A percentile compares a stretch with the other conserved stretches of the same genome.
Conservation (phyloP, 2,329 filamentous ascomycete species). For the Leptographium flavum region DNA sequence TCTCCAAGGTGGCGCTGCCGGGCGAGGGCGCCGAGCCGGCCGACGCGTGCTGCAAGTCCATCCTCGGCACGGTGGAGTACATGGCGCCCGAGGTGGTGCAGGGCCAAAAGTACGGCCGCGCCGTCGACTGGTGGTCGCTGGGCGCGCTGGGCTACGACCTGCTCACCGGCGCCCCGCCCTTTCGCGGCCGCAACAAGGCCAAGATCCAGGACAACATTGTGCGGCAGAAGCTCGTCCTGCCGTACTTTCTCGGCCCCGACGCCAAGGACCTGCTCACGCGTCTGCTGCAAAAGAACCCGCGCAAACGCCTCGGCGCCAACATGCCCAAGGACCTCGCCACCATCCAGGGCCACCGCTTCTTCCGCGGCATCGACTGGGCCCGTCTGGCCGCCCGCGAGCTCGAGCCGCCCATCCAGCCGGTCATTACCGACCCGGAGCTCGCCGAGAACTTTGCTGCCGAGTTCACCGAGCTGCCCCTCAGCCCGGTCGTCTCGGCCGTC, state of each 20-base stretch:
- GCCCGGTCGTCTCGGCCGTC: constrained; percentile 42
- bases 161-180: constrained; percentile 83
- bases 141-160: constrained; percentile 86
- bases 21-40: constrained; percentile 30
- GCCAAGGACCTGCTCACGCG: constrained; percentile 88
- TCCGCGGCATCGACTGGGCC: constrained; percentile 92
- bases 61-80: constrained; percentile 92
- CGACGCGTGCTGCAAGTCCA: constrained; percentile 67
- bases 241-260: constrained; percentile 82
- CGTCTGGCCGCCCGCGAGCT: constrained; percentile 69
- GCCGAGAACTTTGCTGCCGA: constrained; percentile 94
- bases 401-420: constrained; percentile 76
- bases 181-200: constrained; percentile 77
- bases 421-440: constrained; percentile 89
- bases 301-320: constrained; percentile 73
- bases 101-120: constrained; percentile 79
- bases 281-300: constrained; percentile 80
- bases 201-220: constrained; percentile 95
- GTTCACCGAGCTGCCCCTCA: constrained; percentile 76
- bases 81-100: constrained; percentile 95
- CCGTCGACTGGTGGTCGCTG: constrained; percentile 98
- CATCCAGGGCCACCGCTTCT: constrained; percentile 91
- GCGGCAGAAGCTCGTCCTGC: constrained; percentile 76
- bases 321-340: constrained; percentile 78
- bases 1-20: constrained; percentile 76